These are phyloP conservation scores for Fusarium albosuccineum DNA, from an alignment of 2,329 filamentous ascomycete species.

Conservation along the genomic window DNA sequence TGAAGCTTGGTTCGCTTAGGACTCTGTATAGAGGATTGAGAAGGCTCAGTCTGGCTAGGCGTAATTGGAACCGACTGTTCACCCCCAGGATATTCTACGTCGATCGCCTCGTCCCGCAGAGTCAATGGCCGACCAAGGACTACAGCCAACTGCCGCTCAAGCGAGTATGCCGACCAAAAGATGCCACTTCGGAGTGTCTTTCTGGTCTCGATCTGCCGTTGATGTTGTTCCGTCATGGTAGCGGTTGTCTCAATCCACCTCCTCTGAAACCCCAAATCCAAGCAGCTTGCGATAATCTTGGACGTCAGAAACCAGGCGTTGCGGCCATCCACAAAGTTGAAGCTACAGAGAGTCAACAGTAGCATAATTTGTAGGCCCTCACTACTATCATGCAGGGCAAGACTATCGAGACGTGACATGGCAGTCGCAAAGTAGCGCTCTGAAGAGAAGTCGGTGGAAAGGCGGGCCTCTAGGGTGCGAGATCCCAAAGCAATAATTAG, in stretches of 20 bases:
- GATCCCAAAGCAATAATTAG: conserved; percentile 28
- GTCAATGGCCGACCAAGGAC: conserved; percentile 30
- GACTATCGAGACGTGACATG: conserved; percentile 22
- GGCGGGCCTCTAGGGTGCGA: conserved; percentile 18
- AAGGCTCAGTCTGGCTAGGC: conserved; percentile 1
- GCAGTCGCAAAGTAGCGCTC: conserved; percentile 25
- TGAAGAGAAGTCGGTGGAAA: conserved; percentile 12
- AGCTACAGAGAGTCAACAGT: conserved; percentile 20
- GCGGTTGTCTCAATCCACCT: conserved; percentile 9
- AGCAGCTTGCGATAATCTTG: conserved; percentile 31
- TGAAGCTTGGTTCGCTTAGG: conserved; percentile 7
- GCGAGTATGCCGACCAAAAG: conserved; percentile 35
- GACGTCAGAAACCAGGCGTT: conserved; percentile 34
- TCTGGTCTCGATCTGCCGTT: conserved; percentile 4
- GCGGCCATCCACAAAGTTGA: conserved; percentile 27
- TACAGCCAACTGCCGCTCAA: conserved; percentile 29
- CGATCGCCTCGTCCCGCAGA: conserved; percentile 30
- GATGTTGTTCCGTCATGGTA: neutral
- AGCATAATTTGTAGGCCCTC: conserved; percentile 35
- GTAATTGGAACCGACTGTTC: neutral
- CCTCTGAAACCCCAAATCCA: conserved; percentile 30
- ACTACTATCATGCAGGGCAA: conserved; percentile 28
- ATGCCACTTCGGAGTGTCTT: conserved; percentile 21
- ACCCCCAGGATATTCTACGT: conserved; percentile 31
- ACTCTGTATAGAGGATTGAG: neutral